These are phyloP conservation scores for Dendrobium nobile DNA, from an alignment of 106 monocot species.

Conservation along the genomic window DNA sequence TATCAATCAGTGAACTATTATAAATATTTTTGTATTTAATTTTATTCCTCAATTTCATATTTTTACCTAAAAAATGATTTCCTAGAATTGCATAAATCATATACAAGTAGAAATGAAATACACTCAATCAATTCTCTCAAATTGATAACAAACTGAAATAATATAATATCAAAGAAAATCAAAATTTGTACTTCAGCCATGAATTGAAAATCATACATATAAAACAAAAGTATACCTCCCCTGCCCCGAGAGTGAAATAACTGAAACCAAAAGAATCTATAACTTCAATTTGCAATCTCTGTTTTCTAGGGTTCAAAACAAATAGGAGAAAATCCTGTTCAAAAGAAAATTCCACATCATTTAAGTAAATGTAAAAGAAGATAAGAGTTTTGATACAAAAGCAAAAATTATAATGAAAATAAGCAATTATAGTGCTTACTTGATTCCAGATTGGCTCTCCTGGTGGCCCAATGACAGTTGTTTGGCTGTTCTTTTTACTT, in stretches of 20 bases:
- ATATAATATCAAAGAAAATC: background rate
- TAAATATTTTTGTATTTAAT: too few relatives aligned
- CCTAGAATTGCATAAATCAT: too few relatives aligned
- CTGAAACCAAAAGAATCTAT: constrained; percentile 75
- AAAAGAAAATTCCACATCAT: constrained; percentile 8
- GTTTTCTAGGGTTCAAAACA: constrained; percentile 75
- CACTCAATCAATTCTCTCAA: too few relatives aligned
- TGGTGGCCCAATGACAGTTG: constrained; percentile 85
- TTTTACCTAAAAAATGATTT: too few relatives aligned
- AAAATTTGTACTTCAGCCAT: background rate
- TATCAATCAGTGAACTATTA: too few relatives aligned
- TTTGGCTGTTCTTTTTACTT: constrained; percentile 95
- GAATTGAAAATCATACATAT: background rate
- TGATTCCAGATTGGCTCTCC: constrained; percentile 99
- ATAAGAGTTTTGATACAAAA: constrained; percentile 6
- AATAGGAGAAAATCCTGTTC: constrained; percentile 92
- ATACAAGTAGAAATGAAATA: too few relatives aligned
- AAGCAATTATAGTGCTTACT: constrained; percentile 19
- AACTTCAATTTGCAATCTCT: constrained; percentile 65
- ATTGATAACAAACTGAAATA: background rate
- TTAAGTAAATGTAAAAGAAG: background rate
- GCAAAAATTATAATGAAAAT: background rate
- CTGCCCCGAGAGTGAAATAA: constrained; percentile 65
- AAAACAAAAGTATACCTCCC: constrained; percentile 51
- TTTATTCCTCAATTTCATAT: too few relatives aligned